These are phyloP conservation scores for Pythium pyrilobum DNA, from an alignment of 352 stramenopile species.

Conservation along the genomic window DNA sequence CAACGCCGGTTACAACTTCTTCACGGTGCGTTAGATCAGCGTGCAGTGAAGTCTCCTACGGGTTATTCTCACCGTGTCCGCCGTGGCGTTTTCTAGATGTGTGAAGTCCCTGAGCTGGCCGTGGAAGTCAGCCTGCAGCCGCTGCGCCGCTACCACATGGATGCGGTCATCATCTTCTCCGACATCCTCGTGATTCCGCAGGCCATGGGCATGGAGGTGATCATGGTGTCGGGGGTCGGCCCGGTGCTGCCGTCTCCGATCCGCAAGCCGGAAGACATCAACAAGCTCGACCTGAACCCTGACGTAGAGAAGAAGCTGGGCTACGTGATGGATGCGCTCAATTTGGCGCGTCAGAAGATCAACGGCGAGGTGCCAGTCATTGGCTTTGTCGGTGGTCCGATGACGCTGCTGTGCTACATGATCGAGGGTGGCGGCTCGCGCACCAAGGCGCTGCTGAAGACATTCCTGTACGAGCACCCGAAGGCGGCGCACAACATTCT, in stretches of 20 bases:
- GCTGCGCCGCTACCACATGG: conserved; percentile 90
- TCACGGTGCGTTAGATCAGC: conserved; percentile 54
- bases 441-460: conserved; percentile 92
- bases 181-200: conserved; percentile 99
- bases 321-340: conserved; percentile 95
- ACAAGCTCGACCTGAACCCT: conserved; percentile 84
- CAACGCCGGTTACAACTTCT: conserved; percentile 85
- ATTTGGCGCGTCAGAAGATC: conserved; percentile 89
- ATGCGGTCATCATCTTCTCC: conserved; percentile 98
- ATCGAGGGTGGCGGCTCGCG: conserved; percentile 95
- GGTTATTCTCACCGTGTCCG: background rate
- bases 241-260: conserved; percentile 79
- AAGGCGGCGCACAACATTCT: conserved; percentile 90
- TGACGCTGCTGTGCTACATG: conserved; percentile 99
- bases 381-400: conserved; percentile 96
- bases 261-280: conserved; percentile 84
- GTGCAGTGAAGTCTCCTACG: too few relatives aligned
- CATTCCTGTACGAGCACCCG: conserved; percentile 94
- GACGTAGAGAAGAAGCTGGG: conserved; percentile 92
- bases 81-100: conserved; percentile 47
- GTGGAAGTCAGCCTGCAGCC: conserved; percentile 98
- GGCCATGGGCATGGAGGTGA: conserved; percentile 95
- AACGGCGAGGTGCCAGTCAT: conserved; percentile 94
- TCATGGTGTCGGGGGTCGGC: conserved; percentile 93
- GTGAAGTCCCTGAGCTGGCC: conserved; percentile 73